Evolutionary conservation across 495 filamentous ascomycete species (phyloP), one percentile per base, ranked within the genome.

Genomic region (Penicillium flavigenum): DNA sequence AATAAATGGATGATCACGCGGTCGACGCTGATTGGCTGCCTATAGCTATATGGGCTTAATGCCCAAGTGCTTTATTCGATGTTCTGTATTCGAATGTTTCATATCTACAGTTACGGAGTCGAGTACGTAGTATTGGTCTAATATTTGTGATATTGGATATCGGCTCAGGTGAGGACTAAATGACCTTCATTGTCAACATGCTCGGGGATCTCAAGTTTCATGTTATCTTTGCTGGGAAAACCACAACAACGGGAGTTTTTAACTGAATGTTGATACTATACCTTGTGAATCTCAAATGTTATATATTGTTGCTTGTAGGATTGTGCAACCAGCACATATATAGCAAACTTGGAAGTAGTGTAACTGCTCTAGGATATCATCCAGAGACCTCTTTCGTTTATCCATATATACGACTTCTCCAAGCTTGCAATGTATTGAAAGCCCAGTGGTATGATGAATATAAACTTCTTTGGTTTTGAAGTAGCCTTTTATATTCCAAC

Each of bases 1-100:
- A 48, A 48, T 34, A 48, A 32, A 48, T 14, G 46, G 46, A 48
- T 8, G 46, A 48, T 48, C 46, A 48, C 16, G n/a, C 26, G n/a
- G 8, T 12, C 10, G 17, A 20, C 26, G 29, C 29, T 48, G n/a
- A 48, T 48, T 48, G 46, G 46, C 11, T 12, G 10, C 6, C 6
- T 39, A 6, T 2, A 5, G 14, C 34, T 38, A 14, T 5, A 16
- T 38, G 7, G 16, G n/a, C 17, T 39, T n/a, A 17, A 17, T 29
- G 6, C 7, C 7, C 6, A 8, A 8, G 7, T 39, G 36, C 36
- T 39, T 39, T 17, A 39, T 39, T 39, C 3, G 7, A 39, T 39
- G n/a, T 7, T 39, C 36, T 39, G 17, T 39, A 2, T 3, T 38
- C 16, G 2, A 17, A 39, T 39, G 16, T 39, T 9, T 17, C 36